Base-by-base conservation (phyloP, 176 grass and related monocot genomes). In the Aegilops umbellulata region DNA sequence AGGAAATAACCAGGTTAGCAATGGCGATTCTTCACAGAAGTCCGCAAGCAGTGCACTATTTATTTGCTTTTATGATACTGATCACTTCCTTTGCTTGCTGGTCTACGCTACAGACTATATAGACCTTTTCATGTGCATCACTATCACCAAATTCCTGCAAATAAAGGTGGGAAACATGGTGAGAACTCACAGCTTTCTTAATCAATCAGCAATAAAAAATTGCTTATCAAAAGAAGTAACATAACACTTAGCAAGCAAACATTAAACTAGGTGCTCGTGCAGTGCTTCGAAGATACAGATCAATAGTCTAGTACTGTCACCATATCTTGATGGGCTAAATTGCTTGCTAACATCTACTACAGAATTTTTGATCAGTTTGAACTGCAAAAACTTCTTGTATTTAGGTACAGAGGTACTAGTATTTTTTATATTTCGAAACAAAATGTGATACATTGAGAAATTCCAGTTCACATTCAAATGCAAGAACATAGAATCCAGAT, bases 61-160 rank as follows among this genome's bases (percentile, higher is more conserved):
- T 88, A 78, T 87, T 87, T 46, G 76, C 6, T 88, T 88, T 88
- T 42, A 71, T 82, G 81, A 31, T 70, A 82, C 42, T 46, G 22
- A 69, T n/a, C 24, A 27, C 70, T 22, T 25, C 20, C 11, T 65
- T 82, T 88, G 82, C 78, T 88, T 82, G 53, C 71, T 77, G 69
- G n/a, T 65, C 86, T 85, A 76, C 68, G 86, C 86, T 77, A 84
- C 20, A 82, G 31, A 53, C 78, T 77, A 84, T 20, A 65, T 12
- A 76, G 16, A 13, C 71, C 51, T 13, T 82, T 91, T 62, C 77
- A 20, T 25, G 49, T 23, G 69, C 38, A 53, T 88, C 76, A 13
- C 69, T 75, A 69, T 85, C 85, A 69, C 29, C 70, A 7, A 71
- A 82, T 85, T 42, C 77, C 90, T 88, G 86, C 39, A 85, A 65